A percentile compares a stretch with the other conserved stretches of the same genome.
Conservation (phyloP, 2,329 filamentous ascomycete genomes). For the Xylariaceae sp. region DNA sequence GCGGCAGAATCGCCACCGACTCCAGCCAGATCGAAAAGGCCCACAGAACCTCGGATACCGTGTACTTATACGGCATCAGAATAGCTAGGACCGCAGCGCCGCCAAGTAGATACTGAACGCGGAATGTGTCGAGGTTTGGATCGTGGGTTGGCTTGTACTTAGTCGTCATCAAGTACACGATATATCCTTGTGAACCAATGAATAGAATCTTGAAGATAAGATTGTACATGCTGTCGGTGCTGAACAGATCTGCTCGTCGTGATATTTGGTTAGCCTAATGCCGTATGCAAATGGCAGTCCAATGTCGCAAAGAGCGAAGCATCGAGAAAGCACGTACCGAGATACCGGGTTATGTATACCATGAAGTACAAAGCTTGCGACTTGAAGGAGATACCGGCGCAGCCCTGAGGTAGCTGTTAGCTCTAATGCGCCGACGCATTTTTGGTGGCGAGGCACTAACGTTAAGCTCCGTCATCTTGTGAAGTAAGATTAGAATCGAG, state of each 20-base stretch:
- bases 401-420: constrained; percentile 62
- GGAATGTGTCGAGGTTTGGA: constrained; percentile 94
- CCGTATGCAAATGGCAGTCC: background rate
- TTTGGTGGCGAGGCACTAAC: constrained; percentile 49
- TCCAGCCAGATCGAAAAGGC: constrained; percentile 98
- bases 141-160: constrained; percentile 98
- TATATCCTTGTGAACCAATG: constrained; percentile 85
- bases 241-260: constrained; percentile 68
- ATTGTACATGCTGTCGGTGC: constrained; percentile 82
- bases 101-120: constrained; percentile 87
- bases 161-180: constrained; percentile 95
- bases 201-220: constrained; percentile 94
- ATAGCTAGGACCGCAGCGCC: constrained; percentile 75
- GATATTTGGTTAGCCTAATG: constrained; percentile 1
- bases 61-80: constrained; percentile 82
- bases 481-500: constrained; percentile 89
- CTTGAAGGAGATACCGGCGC: constrained; percentile 97
- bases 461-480: constrained; percentile 93
- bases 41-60: constrained; percentile 82
- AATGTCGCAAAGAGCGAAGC: background rate
- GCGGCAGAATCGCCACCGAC: constrained; percentile 90
- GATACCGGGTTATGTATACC: constrained; percentile 90
- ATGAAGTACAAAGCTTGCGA: constrained; percentile 92
- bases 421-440: constrained; percentile 14
- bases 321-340: constrained; percentile 51